These are phyloP conservation scores for Rhizopus arrhizus DNA, from an alignment of 371 early-diverging fungal species.

Conservation along the genomic window DNA sequence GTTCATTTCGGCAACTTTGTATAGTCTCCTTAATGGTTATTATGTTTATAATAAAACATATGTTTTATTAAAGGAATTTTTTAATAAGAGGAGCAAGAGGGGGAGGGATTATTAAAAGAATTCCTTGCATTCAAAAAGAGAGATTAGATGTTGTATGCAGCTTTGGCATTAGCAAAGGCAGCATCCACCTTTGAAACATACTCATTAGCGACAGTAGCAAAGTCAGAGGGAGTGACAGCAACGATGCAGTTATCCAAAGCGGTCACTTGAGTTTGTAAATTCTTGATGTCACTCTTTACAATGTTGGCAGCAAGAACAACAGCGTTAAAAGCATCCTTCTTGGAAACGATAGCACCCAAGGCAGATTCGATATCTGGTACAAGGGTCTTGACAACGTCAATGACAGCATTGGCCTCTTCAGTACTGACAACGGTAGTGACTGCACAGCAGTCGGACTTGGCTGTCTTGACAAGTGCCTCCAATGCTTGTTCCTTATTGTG, in stretches of 20 bases:
- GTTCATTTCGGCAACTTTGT: too few relatives aligned
- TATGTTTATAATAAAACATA: too few relatives aligned
- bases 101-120: too few relatives aligned
- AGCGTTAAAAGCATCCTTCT: slow-evolving; percentile 21
- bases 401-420: slow-evolving; percentile 24
- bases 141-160: slow-evolving; percentile 21
- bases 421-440: neutral
- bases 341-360: slow-evolving; percentile 13
- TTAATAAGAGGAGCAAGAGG: too few relatives aligned
- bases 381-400: slow-evolving; percentile 11
- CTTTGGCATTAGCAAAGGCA: slow-evolving; percentile 23
- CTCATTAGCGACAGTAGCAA: slow-evolving; percentile 18
- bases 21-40: too few relatives aligned
- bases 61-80: too few relatives aligned
- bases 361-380: slow-evolving; percentile 18
- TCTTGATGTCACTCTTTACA: slow-evolving; percentile 18
- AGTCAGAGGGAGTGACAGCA: slow-evolving; percentile 15
- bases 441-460: slow-evolving; percentile 21
- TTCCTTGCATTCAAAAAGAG: too few relatives aligned
- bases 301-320: slow-evolving; percentile 17
- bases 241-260: slow-evolving; percentile 27
- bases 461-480: slow-evolving; percentile 13
- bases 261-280: slow-evolving; percentile 11
- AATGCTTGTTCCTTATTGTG: slow-evolving; percentile 14
- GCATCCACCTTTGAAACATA: slow-evolving; percentile 11